phyloP scores from a whole-genome alignment of 192 early-diverging fungal genomes.

The Podila clonocystis region DNA sequence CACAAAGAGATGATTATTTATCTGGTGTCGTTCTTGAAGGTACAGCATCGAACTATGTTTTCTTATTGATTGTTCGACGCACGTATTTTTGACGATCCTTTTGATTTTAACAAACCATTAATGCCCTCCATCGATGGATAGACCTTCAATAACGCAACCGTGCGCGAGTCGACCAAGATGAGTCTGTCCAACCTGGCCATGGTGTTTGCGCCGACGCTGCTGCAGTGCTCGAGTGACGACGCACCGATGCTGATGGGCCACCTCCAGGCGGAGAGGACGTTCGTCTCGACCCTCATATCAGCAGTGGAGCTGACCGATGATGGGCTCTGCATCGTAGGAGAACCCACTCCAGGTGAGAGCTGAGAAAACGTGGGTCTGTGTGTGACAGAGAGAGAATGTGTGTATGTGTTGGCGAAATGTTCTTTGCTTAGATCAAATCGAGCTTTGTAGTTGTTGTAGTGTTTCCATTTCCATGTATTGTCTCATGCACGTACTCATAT shows the following conservation, averaged over 20 bases:
- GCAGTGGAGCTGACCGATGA: slow-evolving; percentile 39
- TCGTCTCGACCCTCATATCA: slow-evolving; percentile 44
- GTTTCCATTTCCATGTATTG: not conserved
- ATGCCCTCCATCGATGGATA: slow-evolving; percentile 20
- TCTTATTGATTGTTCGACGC: not conserved
- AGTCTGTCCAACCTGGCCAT: slow-evolving; percentile 89
- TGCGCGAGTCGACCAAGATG: slow-evolving; percentile 91
- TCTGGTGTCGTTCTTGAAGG: slow-evolving; percentile 84
- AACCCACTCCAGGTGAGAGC: slow-evolving; percentile 10
- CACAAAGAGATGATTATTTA: slow-evolving; percentile 80
- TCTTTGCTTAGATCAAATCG: too few species aligned
- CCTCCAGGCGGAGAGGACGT: slow-evolving; percentile 35
- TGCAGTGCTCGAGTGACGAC: slow-evolving; percentile 85
- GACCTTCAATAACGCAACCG: slow-evolving; percentile 76
- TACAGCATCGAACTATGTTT: slow-evolving; percentile 10
- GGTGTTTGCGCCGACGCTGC: slow-evolving; percentile 95
- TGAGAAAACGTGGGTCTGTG: not conserved
- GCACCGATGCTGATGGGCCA: slow-evolving; percentile 62
- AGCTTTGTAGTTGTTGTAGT: too few species aligned
- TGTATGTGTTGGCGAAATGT: too few species aligned
- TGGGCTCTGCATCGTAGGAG: slow-evolving; percentile 42
- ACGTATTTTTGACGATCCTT: not conserved
- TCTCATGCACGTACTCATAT: not conserved
- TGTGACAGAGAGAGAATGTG: too few species aligned
- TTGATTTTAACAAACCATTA: not conserved